Base-by-base conservation (phyloP, 345 rosid genomes). In the Ceriops decandra region DNA sequence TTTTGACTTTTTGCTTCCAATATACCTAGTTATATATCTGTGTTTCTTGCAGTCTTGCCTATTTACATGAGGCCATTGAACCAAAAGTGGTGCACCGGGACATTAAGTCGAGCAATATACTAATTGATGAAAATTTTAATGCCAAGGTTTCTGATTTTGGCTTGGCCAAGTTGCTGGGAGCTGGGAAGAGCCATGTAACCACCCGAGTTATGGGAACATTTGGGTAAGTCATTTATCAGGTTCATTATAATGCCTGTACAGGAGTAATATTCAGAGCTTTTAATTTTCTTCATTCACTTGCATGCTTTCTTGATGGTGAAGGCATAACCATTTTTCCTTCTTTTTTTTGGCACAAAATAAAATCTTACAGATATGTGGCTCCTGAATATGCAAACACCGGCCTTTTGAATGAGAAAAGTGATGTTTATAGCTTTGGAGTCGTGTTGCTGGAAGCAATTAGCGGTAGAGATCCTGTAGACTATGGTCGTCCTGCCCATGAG, bases 191-290 rank as follows among this genome's bases (percentile, higher is more conserved):
- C 67, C 92, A 90, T 75, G 93, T 95, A 64, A 90, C 98, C 8
- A 95, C 99, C 68, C 88, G 99, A 72, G 98, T 95, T 42, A 95
- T 95, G 98, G 99, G 99, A 76, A 95, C 99, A 64, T 95, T 92
- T 63, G 99, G 99, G 99, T 87, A 74, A 72, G 84, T 54, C 30
- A 42, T 66, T 63, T 67, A 51, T 19, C 49, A 66, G 28, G 24
- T 53, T 10, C 17, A 0, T 70, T 27, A 53, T 52, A n/a, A 7
- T 31, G 24, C 21, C 54, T 31, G 0, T 26, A 11, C 60, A 51
- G 10, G 52, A 20, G 15, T 52, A 3, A 42, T 42, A 13, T 11
- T 11, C 4, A 2, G 49, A 42, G 17, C 49, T 42, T 42, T 13
- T 42, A 61, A 17, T 28, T 42, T 3, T 22, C 52, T 57, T 63